A percentile compares a stretch with the other conserved stretches of the same genome.
Conservation (phyloP, 345 rosid genomes). For the Theobroma cacao region DNA sequence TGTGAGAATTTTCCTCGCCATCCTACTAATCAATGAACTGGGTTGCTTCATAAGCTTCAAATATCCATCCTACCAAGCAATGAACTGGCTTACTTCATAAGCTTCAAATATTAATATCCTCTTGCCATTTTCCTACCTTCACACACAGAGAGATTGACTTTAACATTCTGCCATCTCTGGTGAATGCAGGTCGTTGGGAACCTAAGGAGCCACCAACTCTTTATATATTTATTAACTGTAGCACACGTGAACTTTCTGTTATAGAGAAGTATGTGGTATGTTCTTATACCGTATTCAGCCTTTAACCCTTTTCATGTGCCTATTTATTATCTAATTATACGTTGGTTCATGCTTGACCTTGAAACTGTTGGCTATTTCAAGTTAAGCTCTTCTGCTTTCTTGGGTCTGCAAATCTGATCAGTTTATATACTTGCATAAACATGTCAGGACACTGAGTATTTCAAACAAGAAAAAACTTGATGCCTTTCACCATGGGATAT, state of each 20-base stretch:
- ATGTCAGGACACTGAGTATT: background rate
- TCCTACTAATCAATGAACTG: background rate
- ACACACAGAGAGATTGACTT: background rate
- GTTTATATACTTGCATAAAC: background rate
- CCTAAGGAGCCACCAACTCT: slow-evolving; percentile 76
- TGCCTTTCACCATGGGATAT: background rate
- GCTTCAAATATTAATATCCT: background rate
- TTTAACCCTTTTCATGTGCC: background rate
- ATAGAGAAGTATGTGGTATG: slow-evolving; percentile 95
- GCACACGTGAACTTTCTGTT: slow-evolving; percentile 79
- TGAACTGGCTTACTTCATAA: background rate
- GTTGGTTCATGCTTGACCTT: background rate
- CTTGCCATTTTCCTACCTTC: background rate
- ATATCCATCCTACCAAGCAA: background rate
- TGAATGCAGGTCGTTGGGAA: slow-evolving; percentile 71
- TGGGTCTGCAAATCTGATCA: background rate
- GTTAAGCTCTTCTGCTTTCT: background rate
- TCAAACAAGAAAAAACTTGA: background rate
- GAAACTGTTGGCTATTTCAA: background rate
- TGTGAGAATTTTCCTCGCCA: background rate
- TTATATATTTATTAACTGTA: slow-evolving; percentile 77
- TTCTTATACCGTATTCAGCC: slow-evolving; percentile 10
- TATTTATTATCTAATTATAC: background rate
- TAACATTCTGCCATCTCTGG: slow-evolving; percentile 8
- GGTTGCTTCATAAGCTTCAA: background rate